phyloP scores from a whole-genome alignment of 2,329 filamentous ascomycete genomes.

The Exophiala dermatitidis region DNA sequence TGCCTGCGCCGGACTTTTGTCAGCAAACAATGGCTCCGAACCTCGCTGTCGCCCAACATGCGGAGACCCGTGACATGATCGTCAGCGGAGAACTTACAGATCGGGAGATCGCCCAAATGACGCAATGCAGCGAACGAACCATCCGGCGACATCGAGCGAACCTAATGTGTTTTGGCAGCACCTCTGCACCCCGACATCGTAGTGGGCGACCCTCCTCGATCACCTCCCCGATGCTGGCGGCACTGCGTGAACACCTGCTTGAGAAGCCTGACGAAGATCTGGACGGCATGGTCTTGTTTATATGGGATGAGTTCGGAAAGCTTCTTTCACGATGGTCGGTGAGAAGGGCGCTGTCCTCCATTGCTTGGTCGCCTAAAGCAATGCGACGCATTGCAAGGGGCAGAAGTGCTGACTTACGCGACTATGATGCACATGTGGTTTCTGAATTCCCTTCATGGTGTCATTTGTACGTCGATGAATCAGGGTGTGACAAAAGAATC shows the following conservation, averaged over 20 bases:
- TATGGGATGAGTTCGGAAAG: slow-evolving; percentile 16
- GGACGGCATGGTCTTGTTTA: slow-evolving; percentile 26
- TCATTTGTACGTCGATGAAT: background rate
- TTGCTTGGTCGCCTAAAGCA: slow-evolving; percentile 1
- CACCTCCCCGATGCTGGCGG: slow-evolving; percentile 26
- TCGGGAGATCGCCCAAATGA: no score
- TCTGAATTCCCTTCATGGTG: no score
- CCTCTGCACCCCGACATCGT: slow-evolving; percentile 16
- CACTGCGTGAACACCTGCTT: slow-evolving; percentile 26
- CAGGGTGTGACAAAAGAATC: no score
- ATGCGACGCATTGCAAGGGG: background rate
- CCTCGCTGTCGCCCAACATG: no score
- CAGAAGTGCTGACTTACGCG: background rate
- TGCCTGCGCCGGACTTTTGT: no score
- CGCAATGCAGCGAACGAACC: no score
- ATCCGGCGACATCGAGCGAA: no score
- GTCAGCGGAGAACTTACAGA: no score
- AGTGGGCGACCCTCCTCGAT: slow-evolving; percentile 25
- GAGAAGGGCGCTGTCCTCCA: slow-evolving; percentile 2
- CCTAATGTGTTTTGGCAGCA: no score
- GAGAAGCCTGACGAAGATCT: slow-evolving; percentile 28
- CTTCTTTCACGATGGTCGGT: background rate
- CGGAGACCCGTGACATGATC: no score
- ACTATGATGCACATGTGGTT: background rate
- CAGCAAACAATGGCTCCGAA: no score